Percentiles rank a stretch among this genome's conserved stretches.
Conservation (phyloP, 768 basidiomycete genomes). For the Piloderma croceum region DNA sequence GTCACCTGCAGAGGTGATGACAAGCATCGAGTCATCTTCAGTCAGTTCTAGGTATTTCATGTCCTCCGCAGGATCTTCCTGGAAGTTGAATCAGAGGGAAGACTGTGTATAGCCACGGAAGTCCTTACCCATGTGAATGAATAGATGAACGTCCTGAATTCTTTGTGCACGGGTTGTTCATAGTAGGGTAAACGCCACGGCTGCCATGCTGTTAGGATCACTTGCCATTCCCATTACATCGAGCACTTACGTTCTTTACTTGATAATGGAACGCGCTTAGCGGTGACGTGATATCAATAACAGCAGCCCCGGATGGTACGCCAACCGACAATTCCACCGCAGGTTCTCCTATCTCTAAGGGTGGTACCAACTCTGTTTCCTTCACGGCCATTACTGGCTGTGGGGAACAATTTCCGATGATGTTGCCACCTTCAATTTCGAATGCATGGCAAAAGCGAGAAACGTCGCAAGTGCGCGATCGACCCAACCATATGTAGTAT, state of each 20-base stretch:
- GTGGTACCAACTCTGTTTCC: conserved; percentile 28
- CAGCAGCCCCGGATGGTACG: conserved; percentile 18
- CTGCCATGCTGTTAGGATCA: no score
- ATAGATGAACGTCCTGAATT: conserved; percentile 59
- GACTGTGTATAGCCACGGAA: not conserved
- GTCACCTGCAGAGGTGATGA: conserved; percentile 75
- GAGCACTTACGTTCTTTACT: conserved; percentile 36
- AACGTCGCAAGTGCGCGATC: conserved; percentile 56
- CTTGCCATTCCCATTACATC: no score
- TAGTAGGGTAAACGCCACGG: conserved; percentile 69
- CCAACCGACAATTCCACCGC: conserved; percentile 19
- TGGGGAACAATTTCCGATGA: conserved; percentile 46
- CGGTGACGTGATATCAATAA: conserved; percentile 48
- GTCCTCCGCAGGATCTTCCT: conserved; percentile 75
- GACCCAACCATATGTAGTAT: conserved; percentile 74
- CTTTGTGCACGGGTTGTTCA: conserved; percentile 62
- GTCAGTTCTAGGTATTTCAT: conserved; percentile 57
- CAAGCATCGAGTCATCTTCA: conserved; percentile 58
- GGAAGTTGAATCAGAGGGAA: conserved; percentile 3
- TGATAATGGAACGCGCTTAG: conserved; percentile 64
- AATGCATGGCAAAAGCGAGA: conserved; percentile 52
- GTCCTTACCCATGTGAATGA: conserved; percentile 52
- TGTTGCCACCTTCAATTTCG: conserved; percentile 59
- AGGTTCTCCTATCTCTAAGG: conserved; percentile 39
- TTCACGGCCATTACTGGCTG: conserved; percentile 27